These are phyloP conservation scores for Alternaria atra DNA, from an alignment of 2,329 filamentous ascomycete genomes.

Conservation along the genomic window DNA sequence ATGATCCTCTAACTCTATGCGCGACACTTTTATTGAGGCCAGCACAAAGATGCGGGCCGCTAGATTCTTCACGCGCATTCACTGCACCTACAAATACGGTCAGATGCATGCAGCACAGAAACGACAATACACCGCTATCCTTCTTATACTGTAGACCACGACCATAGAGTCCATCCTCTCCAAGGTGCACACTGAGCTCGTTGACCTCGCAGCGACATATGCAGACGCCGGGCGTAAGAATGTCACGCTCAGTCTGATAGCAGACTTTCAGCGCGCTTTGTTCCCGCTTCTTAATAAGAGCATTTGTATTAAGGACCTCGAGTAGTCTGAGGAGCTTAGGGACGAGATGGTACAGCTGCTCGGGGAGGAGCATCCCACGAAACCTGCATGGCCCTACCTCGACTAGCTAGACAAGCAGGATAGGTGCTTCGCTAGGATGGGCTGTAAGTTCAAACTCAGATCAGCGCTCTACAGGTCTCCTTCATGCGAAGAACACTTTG, in stretches of 20 bases:
- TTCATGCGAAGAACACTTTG: conserved; percentile 2
- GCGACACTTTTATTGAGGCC: neutral
- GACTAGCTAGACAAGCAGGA: conserved; percentile 2
- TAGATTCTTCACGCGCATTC: neutral
- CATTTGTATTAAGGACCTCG: conserved; percentile 8
- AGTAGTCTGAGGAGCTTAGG: conserved; percentile 5
- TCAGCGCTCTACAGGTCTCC: conserved; percentile 6
- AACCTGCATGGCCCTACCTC: conserved; percentile 6
- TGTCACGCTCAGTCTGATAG: conserved; percentile 8
- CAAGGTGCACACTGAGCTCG: conserved; percentile 4
- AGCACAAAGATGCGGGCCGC: neutral
- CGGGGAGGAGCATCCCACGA: neutral
- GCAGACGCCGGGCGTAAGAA: neutral
- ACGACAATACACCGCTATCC: neutral
- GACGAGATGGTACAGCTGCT: conserved; percentile 1
- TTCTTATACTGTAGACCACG: neutral
- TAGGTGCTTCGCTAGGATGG: neutral
- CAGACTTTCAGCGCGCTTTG: conserved; percentile 9
- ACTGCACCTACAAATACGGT: neutral
- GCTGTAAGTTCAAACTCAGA: conserved; percentile 3
- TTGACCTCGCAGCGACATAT: neutral
- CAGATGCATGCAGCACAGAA: neutral
- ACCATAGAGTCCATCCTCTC: neutral
- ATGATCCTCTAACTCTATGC: neutral
- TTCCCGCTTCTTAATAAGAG: conserved; percentile 3